A percentile compares a stretch with the other conserved stretches of the same genome.
Conservation (phyloP, 176 grass and related monocot species). For the Hordeum vulgare region MorexV3_pseudomolecules_assembly NC_058523.1:395999975-396000474, state of each 20-base stretch:
- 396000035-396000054: slow-evolving; percentile 87
- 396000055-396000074: slow-evolving; percentile 58
- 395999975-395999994: slow-evolving; percentile 56
- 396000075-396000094: slow-evolving; percentile 90
- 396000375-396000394: neutral
- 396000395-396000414: neutral
- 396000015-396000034: slow-evolving; percentile 43
- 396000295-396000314: too few species aligned
- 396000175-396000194: neutral
- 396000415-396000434: neutral
- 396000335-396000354: too few species aligned
- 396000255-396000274: neutral
- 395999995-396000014: slow-evolving; percentile 26
- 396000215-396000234: neutral
- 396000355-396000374: too few species aligned
- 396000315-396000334: too few species aligned
- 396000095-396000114: slow-evolving; percentile 97
- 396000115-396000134: neutral
- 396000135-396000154: neutral
- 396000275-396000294: neutral
- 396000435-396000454: neutral
- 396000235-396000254: neutral
- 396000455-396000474: neutral
- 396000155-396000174: neutral
- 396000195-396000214: neutral